Evolutionary conservation across 78 protist genomes (phyloP).

Genomic region (Salpingoeca rosetta): DNA sequence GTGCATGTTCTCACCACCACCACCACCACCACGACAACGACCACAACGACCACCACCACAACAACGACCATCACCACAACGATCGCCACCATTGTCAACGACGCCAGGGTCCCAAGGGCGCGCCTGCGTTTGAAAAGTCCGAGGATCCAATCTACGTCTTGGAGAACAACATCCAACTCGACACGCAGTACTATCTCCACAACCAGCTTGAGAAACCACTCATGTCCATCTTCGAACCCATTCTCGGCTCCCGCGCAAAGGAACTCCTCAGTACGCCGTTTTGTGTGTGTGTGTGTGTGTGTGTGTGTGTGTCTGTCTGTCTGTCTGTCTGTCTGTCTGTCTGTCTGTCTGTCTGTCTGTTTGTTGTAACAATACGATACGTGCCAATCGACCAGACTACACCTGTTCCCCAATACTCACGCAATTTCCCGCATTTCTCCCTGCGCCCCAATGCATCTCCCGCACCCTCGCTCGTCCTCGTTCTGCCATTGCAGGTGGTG

Average conservation of each 20-base stretch:
- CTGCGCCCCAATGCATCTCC: too few relatives aligned
- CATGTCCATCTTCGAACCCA: conserved; percentile 82
- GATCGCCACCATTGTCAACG: too few relatives aligned
- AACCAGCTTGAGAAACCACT: conserved; percentile 90
- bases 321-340: neutral
- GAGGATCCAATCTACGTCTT: conserved; percentile 99
- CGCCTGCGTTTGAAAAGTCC: conserved; percentile 85
- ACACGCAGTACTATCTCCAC: conserved; percentile 90
- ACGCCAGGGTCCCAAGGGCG: conserved; percentile 31
- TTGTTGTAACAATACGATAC: too few relatives aligned
- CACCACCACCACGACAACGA: too few relatives aligned
- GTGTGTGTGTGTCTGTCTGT: neutral
- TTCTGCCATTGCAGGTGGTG: too few relatives aligned
- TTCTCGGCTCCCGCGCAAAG: conserved; percentile 36
- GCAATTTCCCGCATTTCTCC: too few relatives aligned
- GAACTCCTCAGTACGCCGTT: conserved; percentile 24
- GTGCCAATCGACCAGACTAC: too few relatives aligned
- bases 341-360: neutral
- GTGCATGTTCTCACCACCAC: neutral
- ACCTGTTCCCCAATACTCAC: too few relatives aligned
- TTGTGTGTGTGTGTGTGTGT: neutral
- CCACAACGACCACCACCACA: too few relatives aligned
- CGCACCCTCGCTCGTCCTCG: too few relatives aligned
- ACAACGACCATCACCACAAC: too few relatives aligned
- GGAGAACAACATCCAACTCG: conserved; percentile 90